phyloP scores from a whole-genome alignment of 345 rosid genomes.

The Citrus medica region DNA sequence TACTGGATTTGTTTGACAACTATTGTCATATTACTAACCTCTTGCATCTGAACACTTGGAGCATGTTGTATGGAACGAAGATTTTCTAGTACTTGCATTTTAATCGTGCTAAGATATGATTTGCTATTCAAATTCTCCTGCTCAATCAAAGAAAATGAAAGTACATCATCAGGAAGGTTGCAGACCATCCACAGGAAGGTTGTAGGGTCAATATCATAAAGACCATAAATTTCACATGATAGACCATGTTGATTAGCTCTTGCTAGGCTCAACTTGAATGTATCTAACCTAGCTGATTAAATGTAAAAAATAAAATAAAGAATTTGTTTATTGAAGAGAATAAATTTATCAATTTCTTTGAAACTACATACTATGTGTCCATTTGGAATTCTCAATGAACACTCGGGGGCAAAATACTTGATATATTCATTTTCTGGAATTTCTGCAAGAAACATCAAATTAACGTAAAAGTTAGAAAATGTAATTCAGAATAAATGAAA shows the following conservation, averaged over 20 bases:
- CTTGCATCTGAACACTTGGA: conserved; percentile 94
- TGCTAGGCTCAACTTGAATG: not conserved
- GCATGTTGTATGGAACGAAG: conserved; percentile 91
- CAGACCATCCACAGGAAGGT: not conserved
- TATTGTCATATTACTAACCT: conserved; percentile 45
- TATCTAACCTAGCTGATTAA: not conserved
- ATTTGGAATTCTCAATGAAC: conserved; percentile 73
- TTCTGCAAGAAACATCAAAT: conserved; percentile 48
- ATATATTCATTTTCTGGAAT: conserved; percentile 89
- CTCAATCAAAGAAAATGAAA: conserved; percentile 20
- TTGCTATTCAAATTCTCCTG: conserved; percentile 94
- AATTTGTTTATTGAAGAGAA: not conserved
- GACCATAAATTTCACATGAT: not conserved
- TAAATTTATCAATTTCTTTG: not conserved
- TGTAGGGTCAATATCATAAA: not conserved
- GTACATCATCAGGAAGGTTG: not conserved
- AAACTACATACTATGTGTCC: conserved; percentile 68
- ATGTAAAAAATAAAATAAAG: not conserved
- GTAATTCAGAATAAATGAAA: not conserved
- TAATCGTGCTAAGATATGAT: conserved; percentile 79
- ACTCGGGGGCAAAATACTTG: conserved; percentile 85
- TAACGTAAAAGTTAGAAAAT: not conserved
- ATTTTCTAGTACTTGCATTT: conserved; percentile 87
- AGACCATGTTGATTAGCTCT: not conserved
- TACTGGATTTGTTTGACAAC: not conserved